A percentile compares a stretch with the other conserved stretches of the same genome.
phyloP scores from a whole-genome alignment of 2,329 filamentous ascomycete species.

The Pseudopithomyces chartarum region DNA sequence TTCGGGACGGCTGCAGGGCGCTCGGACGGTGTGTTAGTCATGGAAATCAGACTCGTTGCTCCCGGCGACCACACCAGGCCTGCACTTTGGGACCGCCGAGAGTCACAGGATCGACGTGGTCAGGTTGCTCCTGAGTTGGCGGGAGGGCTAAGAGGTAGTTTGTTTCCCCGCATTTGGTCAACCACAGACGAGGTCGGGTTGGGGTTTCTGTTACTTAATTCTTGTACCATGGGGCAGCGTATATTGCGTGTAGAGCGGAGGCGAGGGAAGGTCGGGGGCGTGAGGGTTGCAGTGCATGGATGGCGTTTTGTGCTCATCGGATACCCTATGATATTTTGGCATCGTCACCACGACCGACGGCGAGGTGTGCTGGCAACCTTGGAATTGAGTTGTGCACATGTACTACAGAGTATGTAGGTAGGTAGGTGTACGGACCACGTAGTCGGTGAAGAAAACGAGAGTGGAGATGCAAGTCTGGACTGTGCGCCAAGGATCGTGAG shows the following conservation, averaged over 20 bases:
- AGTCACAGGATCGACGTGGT: constrained; percentile 25
- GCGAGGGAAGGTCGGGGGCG: constrained; percentile 7
- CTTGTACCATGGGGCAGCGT: constrained; percentile 17
- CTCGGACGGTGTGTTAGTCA: constrained; percentile 42
- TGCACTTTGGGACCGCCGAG: constrained; percentile 22
- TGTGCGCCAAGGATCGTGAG: constrained; percentile 19
- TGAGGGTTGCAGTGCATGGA: constrained; percentile 33
- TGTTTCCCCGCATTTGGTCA: constrained; percentile 44
- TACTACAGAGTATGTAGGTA: no score
- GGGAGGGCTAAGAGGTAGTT: constrained; percentile 38
- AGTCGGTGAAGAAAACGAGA: constrained; percentile 11
- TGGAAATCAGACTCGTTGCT: constrained; percentile 33
- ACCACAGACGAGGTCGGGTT: constrained; percentile 16
- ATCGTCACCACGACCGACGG: constrained; percentile 6
- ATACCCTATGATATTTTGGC: constrained; percentile 38
- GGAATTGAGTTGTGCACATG: constrained; percentile 3
- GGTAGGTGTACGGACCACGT: constrained; percentile 6
- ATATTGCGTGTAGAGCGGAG: constrained; percentile 17
- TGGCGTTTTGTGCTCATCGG: constrained; percentile 42
- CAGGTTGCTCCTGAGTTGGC: constrained; percentile 22
- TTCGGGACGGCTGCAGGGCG: constrained; percentile 35
- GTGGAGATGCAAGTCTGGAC: constrained; percentile 2
- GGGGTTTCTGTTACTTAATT: constrained; percentile 44
- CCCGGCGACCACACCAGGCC: constrained; percentile 30
- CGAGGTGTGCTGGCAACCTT: constrained; percentile 8